Evolutionary conservation across 495 filamentous ascomycete genomes (phyloP).

Genomic region (Saxispiralis lemnorum): DNA sequence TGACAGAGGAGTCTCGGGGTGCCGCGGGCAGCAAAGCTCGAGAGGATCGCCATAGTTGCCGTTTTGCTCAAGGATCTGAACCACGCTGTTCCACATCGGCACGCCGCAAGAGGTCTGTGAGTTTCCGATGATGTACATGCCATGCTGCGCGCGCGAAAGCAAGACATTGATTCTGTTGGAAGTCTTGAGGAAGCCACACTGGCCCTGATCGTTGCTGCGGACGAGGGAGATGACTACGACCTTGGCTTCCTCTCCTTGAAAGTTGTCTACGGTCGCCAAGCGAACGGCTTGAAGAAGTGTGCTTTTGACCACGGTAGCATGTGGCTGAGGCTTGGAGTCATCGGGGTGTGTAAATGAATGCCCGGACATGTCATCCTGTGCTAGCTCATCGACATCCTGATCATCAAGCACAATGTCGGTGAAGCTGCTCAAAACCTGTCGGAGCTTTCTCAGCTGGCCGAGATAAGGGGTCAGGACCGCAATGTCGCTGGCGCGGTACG

Average conservation of each 20-base stretch:
- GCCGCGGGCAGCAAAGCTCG: slow-evolving; percentile 48
- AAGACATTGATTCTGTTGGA: slow-evolving; percentile 70
- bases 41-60: slow-evolving; percentile 37
- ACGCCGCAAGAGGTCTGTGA: slow-evolving; percentile 36
- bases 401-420: slow-evolving; percentile 52
- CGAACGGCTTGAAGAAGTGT: slow-evolving; percentile 43
- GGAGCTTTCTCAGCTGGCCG: slow-evolving; percentile 50
- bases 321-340: not conserved
- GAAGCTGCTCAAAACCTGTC: slow-evolving; percentile 29
- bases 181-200: slow-evolving; percentile 58
- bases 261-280: slow-evolving; percentile 74
- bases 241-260: slow-evolving; percentile 63
- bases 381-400: slow-evolving; percentile 44
- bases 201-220: slow-evolving; percentile 44
- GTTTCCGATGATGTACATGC: slow-evolving; percentile 77
- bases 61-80: slow-evolving; percentile 32
- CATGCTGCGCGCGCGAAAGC: slow-evolving; percentile 51
- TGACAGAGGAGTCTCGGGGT: slow-evolving; percentile 39
- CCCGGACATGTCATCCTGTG: slow-evolving; percentile 25
- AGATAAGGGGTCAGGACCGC: slow-evolving; percentile 66
- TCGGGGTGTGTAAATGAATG: not conserved
- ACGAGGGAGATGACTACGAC: slow-evolving; percentile 71
- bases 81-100: slow-evolving; percentile 52
- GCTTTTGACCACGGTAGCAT: slow-evolving; percentile 25
- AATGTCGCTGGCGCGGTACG: slow-evolving; percentile 49